Evolutionary conservation across 495 filamentous ascomycete genomes (phyloP).

Genomic region (Lindgomyces ingoldianus): DNA sequence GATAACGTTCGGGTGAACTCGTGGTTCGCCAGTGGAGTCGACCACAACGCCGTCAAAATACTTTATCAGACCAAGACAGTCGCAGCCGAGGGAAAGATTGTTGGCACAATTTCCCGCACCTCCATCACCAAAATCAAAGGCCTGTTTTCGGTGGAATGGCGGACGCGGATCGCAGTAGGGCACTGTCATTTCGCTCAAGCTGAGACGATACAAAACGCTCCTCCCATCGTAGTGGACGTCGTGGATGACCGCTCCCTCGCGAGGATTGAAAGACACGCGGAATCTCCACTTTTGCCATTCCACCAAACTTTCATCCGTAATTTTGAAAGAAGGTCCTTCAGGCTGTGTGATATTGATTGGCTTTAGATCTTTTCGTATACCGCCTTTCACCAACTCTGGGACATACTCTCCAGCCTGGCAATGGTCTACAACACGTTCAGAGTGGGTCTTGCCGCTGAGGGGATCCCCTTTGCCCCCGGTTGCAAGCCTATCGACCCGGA

Average conservation of each 20-base stretch:
- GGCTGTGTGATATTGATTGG: constrained; percentile 41
- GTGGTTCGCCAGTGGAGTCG: constrained; percentile 34
- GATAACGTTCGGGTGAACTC: constrained; percentile 40
- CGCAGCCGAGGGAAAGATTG: constrained; percentile 43
- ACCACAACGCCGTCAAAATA: constrained; percentile 38
- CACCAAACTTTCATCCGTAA: constrained; percentile 37
- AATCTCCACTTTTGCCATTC: constrained; percentile 49
- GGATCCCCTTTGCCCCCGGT: constrained; percentile 54
- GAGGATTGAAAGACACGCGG: constrained; percentile 43
- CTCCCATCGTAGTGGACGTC: constrained; percentile 66
- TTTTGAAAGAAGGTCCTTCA: constrained; percentile 41
- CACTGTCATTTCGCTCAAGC: constrained; percentile 75
- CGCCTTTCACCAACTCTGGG: constrained; percentile 53
- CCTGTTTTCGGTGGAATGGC: constrained; percentile 44
- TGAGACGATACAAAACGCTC: constrained; percentile 67
- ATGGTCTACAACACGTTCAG: constrained; percentile 49
- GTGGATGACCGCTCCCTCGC: constrained; percentile 46
- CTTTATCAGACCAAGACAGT: constrained; percentile 44
- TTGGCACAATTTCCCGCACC: constrained; percentile 42
- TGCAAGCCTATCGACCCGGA: constrained; percentile 56
- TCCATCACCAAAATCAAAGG: constrained; percentile 45
- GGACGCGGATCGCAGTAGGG: constrained; percentile 51
- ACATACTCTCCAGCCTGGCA: constrained; percentile 53
- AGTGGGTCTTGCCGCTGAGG: constrained; percentile 44
- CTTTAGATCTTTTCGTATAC: constrained; percentile 33